Conservation (phyloP, 2,329 filamentous ascomycete genomes). For the Colletotrichum sojae region DNA sequence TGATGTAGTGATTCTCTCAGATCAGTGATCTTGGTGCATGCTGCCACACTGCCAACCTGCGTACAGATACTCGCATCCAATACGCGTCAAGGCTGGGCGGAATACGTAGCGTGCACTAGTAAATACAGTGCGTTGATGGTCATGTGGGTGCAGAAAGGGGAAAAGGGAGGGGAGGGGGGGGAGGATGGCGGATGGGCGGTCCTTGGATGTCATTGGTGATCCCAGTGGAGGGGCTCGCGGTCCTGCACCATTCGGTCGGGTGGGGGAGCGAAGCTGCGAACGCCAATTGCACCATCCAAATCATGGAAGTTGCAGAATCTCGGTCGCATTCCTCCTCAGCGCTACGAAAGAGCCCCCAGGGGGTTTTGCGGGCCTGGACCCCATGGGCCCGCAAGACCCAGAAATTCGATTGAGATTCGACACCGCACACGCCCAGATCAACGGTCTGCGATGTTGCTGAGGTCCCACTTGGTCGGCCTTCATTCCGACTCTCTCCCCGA, state of each 20-base stretch:
- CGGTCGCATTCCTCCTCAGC: not conserved
- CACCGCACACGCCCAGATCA: slow-evolving; percentile 14
- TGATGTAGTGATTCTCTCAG: too few relatives aligned
- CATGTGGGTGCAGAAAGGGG: slow-evolving; percentile 28
- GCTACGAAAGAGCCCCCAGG: not conserved
- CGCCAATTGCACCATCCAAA: slow-evolving; percentile 1
- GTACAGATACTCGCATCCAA: slow-evolving; percentile 7
- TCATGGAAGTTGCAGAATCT: not conserved
- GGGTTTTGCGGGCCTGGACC: slow-evolving; percentile 25
- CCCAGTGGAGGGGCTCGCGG: slow-evolving; percentile 9
- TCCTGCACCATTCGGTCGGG: slow-evolving; percentile 19
- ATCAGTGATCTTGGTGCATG: too few relatives aligned
- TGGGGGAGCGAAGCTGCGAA: slow-evolving; percentile 1
- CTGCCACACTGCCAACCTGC: not conserved
- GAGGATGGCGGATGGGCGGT: not conserved
- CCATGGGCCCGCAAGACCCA: not conserved
- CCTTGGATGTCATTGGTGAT: slow-evolving; percentile 10
- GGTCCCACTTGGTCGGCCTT: not conserved
- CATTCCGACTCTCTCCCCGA: not conserved
- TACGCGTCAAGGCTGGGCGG: slow-evolving; percentile 11
- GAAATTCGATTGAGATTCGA: slow-evolving; percentile 30
- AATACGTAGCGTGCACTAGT: slow-evolving; percentile 11
- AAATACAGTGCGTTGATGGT: not conserved
- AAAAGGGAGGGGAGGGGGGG: too few relatives aligned
- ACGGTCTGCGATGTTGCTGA: not conserved